phyloP scores from a whole-genome alignment of 2,329 filamentous ascomycete species.

The Aspergillus sp. region DNA sequence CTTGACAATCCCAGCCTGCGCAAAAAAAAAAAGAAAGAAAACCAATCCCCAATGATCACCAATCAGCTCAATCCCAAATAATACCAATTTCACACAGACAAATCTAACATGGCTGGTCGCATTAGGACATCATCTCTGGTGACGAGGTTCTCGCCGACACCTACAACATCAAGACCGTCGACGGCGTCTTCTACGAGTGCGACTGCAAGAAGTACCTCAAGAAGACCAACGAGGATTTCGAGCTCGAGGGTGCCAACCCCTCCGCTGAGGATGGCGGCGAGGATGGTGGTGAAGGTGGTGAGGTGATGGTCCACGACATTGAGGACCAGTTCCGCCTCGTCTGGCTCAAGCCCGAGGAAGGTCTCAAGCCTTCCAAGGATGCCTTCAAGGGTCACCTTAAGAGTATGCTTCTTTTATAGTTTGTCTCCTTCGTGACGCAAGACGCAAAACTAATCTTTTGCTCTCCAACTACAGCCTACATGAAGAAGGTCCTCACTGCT shows the following conservation, averaged over 20 bases:
- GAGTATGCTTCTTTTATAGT: conserved; percentile 53
- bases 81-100: not conserved
- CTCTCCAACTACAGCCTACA: conserved; percentile 63
- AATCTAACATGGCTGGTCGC: conserved; percentile 8
- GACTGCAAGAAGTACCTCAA: conserved; percentile 88
- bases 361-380: conserved; percentile 69
- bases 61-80: not conserved
- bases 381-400: conserved; percentile 80
- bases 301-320: conserved; percentile 79
- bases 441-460: not conserved
- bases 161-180: conserved; percentile 77
- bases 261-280: conserved; percentile 82
- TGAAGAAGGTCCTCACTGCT: conserved; percentile 79
- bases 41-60: not conserved
- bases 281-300: conserved; percentile 68
- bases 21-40: conserved; percentile 1
- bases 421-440: not conserved
- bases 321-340: conserved; percentile 88
- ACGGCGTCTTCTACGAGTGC: conserved; percentile 81
- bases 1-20: conserved; percentile 2
- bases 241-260: conserved; percentile 78
- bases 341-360: conserved; percentile 50
- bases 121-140: conserved; percentile 79
- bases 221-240: conserved; percentile 65
- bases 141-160: conserved; percentile 98